Evolutionary conservation across 2,329 filamentous ascomycete species (phyloP), one percentile per base, ranked within the genome.

Genomic region (Sclerotinia spermophila): DNA sequence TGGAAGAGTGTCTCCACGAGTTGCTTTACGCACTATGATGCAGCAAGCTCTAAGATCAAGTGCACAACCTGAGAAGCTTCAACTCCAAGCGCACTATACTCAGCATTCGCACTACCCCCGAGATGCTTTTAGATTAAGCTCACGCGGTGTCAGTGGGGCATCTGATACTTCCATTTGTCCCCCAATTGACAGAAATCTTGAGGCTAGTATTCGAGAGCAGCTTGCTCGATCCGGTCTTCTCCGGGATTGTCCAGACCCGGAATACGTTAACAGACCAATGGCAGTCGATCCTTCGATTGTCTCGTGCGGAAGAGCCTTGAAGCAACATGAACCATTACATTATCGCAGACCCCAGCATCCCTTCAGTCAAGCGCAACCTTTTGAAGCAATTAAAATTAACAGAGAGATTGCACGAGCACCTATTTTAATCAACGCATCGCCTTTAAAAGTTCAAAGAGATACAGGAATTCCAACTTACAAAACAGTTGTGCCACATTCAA

Each of bases 231-330:
- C 55, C 13, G 67, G 67, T 40, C 56, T 69, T 27, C 67, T 69
- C 27, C 67, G 67, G 6, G 67, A 69, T 62, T 69, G 67, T 42
- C 67, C 67, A 5, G 67, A 69, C 35, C 68, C 68, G 13, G 61
- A 70, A 56, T 70, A 70, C 40, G 51, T 70, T 15, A 66, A 27
- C 24, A 66, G 27, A 24, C 61, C 68, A 27, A 64, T 66, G 45
- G 30, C 24, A 21, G 45, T 69, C 72, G 74, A 76, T 60, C 75
- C 79, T 69, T 76, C 77, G 33, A 38, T 75, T 24, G 61, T 71
- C 21, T 74, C 71, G 27, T 78, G 74, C 62, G 66, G 27, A 51
- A 48, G 48, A 51, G 42, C 44, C 58, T 27, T 69, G 48, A 65
- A 51, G 42, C 67, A 62, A 15, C 19, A 27, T 0, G 58, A 40